Conservation (phyloP, 257 asterid species). For the Striga asiatica region DNA sequence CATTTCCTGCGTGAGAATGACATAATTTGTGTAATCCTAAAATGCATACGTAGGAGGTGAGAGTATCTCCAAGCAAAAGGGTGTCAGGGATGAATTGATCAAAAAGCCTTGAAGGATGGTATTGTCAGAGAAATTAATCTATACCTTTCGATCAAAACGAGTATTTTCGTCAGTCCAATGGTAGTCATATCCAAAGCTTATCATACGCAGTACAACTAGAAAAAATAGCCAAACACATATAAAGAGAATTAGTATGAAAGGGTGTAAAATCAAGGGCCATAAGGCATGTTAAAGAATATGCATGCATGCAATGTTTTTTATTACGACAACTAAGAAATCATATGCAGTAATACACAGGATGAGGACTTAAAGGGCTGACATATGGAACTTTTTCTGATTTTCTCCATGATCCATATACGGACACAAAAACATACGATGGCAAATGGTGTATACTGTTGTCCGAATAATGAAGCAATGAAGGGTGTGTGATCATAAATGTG, state of each 20-base stretch:
- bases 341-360: not conserved
- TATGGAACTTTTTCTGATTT: slow-evolving; percentile 11
- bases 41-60: slow-evolving; percentile 3
- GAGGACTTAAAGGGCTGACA: slow-evolving; percentile 1
- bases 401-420: no score
- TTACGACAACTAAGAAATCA: slow-evolving; percentile 9
- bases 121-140: slow-evolving; percentile 10
- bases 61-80: not conserved
- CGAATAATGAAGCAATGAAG: not conserved
- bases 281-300: not conserved
- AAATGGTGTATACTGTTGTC: not conserved
- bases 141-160: slow-evolving; percentile 68
- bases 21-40: not conserved
- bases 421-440: no score
- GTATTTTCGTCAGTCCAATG: slow-evolving; percentile 58
- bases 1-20: not conserved
- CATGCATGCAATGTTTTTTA: slow-evolving; percentile 1
- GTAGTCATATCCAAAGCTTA: slow-evolving; percentile 93
- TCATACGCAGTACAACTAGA: slow-evolving; percentile 89
- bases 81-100: not conserved
- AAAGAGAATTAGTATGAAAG: slow-evolving; percentile 7
- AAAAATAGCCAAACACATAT: slow-evolving; percentile 5
- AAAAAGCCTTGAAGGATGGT: not conserved
- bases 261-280: slow-evolving; percentile 1
- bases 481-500: slow-evolving; percentile 8